These are phyloP conservation scores for Paracoccidioides lutzii DNA, from an alignment of 2,329 filamentous ascomycete species.

Conservation along the genomic window DNA sequence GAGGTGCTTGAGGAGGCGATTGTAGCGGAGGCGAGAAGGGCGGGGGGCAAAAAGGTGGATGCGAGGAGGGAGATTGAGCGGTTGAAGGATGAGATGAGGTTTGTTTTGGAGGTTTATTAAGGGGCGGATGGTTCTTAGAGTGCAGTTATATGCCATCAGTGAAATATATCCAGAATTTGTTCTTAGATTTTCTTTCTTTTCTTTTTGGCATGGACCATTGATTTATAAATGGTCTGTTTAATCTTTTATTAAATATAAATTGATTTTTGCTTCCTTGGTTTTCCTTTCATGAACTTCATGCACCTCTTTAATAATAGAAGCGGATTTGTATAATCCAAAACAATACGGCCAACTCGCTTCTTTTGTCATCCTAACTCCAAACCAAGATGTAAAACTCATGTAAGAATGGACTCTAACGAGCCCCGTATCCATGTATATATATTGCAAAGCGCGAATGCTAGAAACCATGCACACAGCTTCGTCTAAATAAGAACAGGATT, in stretches of 20 bases:
- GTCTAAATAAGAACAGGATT: no score
- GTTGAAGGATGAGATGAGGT: slow-evolving; percentile 86
- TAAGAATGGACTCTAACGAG: no score
- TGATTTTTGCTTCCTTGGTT: neutral
- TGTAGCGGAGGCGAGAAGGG: slow-evolving; percentile 54
- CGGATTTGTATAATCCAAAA: neutral
- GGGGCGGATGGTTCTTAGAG: neutral
- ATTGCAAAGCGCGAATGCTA: no score
- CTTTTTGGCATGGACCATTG: neutral
- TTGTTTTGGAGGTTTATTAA: slow-evolving; percentile 95
- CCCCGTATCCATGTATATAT: no score
- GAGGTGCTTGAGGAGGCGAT: slow-evolving; percentile 90
- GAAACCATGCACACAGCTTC: no score
- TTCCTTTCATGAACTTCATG: no score
- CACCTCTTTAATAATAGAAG: no score
- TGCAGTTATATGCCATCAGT: no score
- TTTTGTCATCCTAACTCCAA: neutral
- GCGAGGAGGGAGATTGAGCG: slow-evolving; percentile 85
- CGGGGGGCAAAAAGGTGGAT: slow-evolving; percentile 65
- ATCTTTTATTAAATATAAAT: neutral
- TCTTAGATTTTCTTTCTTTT: no score
- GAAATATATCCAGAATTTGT: no score
- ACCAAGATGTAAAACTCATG: neutral
- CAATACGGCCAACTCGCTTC: no score
- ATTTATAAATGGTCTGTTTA: neutral